phyloP scores from a whole-genome alignment of 306 rosid species.

The Vigna mungo region DNA sequence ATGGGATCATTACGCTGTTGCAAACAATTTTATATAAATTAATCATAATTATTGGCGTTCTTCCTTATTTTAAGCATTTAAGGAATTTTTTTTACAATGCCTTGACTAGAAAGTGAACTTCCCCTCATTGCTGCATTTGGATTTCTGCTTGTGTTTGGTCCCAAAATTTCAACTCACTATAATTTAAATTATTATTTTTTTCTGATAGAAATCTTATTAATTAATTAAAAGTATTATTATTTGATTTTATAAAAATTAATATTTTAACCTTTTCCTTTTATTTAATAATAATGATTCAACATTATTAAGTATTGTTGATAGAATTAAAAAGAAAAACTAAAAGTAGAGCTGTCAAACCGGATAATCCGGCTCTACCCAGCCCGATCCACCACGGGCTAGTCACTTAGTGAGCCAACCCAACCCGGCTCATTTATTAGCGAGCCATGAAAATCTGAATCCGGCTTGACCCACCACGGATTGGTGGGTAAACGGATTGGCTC shows the following conservation, averaged over 20 bases:
- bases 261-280: background rate
- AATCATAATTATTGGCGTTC: background rate
- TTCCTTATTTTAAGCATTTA: constrained; percentile 1
- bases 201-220: background rate
- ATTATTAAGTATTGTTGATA: background rate
- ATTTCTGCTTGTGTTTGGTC: background rate
- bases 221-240: constrained; percentile 2
- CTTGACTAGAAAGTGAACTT: background rate
- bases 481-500: no score
- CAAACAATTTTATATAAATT: constrained; percentile 6
- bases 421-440: no score
- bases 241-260: background rate
- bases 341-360: no score
- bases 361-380: no score
- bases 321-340: background rate
- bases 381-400: no score
- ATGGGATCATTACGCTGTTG: constrained; percentile 27
- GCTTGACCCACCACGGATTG: no score
- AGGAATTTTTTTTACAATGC: background rate
- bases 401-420: no score
- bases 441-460: no score
- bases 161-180: background rate
- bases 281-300: background rate
- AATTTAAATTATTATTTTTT: background rate
- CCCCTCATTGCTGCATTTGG: background rate